phyloP scores from a whole-genome alignment of 2,329 filamentous ascomycete species.

The Penicillium sp. region DNA sequence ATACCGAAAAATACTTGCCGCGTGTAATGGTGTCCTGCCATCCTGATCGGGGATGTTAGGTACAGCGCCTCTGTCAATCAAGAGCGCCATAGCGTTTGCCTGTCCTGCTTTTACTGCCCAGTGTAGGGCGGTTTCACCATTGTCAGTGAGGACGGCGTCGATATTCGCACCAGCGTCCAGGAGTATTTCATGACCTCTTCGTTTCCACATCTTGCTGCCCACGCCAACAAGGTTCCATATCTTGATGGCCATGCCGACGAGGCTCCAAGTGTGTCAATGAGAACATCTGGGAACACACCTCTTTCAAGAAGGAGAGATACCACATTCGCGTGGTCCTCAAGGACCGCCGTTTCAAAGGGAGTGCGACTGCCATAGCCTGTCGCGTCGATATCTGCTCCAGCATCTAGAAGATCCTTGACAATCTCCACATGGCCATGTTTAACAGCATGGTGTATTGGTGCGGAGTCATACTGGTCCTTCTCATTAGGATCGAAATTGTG shows the following conservation, averaged over 20 bases:
- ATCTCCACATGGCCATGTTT: not conserved
- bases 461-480: not conserved
- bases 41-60: slow-evolving; percentile 1
- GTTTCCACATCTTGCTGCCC: not conserved
- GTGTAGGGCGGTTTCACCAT: slow-evolving; percentile 25
- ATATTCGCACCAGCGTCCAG: slow-evolving; percentile 22
- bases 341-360: not conserved
- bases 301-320: slow-evolving; percentile 1
- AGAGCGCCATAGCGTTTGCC: slow-evolving; percentile 8
- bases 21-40: too few relatives aligned
- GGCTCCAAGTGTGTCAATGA: not conserved
- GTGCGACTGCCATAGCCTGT: not conserved
- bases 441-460: not conserved
- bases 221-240: not conserved
- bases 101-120: slow-evolving; percentile 11
- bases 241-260: slow-evolving; percentile 2
- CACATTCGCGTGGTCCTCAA: not conserved
- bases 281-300: not conserved
- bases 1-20: too few relatives aligned
- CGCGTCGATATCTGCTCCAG: slow-evolving; percentile 1
- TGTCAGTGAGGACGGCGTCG: slow-evolving; percentile 23
- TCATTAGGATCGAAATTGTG: not conserved
- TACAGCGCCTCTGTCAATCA: slow-evolving; percentile 26
- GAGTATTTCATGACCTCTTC: slow-evolving; percentile 22
- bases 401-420: not conserved